Base-by-base conservation (phyloP, 139 green algal species). In the Chlorella sp. region DNA sequence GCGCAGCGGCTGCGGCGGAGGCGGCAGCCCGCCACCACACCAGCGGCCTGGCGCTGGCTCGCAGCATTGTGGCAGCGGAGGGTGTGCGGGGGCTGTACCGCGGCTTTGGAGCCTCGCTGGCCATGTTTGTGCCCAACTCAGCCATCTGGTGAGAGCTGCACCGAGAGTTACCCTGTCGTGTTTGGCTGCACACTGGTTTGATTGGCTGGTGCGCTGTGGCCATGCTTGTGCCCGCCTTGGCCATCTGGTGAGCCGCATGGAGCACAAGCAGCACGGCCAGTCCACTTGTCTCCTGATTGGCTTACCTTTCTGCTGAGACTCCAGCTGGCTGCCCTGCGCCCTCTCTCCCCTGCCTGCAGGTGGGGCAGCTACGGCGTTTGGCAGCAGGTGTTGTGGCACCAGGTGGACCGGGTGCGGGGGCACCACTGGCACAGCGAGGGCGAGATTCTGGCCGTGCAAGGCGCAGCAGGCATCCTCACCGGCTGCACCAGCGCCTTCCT, bases 351-450 rank as follows among this genome's bases (percentile, higher is more conserved):
- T 6, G 5, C 21, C 16, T 92, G 92, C 74, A 85, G 85, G 93
- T 99, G 96, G 96, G 91, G 90, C 38, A 86, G 89, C 4, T 99
- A 99, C 85, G 96, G 96, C 39, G 91, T 87, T 15, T 97, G 92
- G 76, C 94, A 98, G 84, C 87, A 90, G 41, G 36, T 93, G n/a
- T 85, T 99, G 6, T 98, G 96, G 96, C 62, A 89, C 38, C 67
- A 89, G 38, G 47, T 90, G 34, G 85, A 93, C 41, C 20, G 69
- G 63, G 36, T 64, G 34, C 51, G 47, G 7, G 44, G 78, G 68
- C 30, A 64, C 60, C 57, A 70, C 83, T 17, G 28, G 32, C 44
- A 44, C 38, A 78, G 30, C 41, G 89, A 87, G 20, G 75, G 63
- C 11, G 73, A 92, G 36, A 86, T 97, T 9, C 39, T 97, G 20